Evolutionary conservation across 2,329 filamentous ascomycete species (phyloP).

Genomic region (Colletotrichum agaves): DNA sequence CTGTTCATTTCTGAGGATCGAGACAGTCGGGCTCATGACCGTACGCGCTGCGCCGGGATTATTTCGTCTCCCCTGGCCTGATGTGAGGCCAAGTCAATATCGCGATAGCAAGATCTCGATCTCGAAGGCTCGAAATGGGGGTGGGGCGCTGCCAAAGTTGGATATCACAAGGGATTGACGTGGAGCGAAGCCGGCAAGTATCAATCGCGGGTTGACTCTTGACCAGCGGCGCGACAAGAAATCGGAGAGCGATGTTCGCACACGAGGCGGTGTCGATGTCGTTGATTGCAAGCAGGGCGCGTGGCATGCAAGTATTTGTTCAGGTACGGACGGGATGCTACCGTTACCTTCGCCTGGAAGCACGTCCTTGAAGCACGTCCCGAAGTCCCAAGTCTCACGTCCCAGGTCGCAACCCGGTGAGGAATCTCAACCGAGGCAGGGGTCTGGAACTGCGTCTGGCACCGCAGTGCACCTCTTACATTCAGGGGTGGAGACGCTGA

Average conservation of each 20-base stretch:
- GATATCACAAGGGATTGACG: neutral
- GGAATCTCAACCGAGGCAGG: neutral
- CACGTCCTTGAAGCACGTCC: neutral
- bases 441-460: neutral
- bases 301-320: neutral
- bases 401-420: neutral
- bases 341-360: neutral
- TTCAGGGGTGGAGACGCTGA: too few species aligned
- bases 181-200: neutral
- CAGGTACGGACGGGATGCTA: neutral
- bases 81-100: neutral
- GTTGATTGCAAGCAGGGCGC: neutral
- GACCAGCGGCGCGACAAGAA: neutral
- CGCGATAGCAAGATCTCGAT: neutral
- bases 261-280: neutral
- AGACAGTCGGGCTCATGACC: constrained; percentile 31
- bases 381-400: too few species aligned
- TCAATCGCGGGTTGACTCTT: neutral
- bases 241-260: neutral
- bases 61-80: constrained; percentile 3
- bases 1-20: constrained; percentile 59
- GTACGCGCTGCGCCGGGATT: constrained; percentile 4
- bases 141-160: constrained; percentile 1
- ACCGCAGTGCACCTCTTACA: neutral
- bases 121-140: neutral